Evolutionary conservation across 345 rosid genomes (phyloP).

Genomic region (Citrus medica): DNA sequence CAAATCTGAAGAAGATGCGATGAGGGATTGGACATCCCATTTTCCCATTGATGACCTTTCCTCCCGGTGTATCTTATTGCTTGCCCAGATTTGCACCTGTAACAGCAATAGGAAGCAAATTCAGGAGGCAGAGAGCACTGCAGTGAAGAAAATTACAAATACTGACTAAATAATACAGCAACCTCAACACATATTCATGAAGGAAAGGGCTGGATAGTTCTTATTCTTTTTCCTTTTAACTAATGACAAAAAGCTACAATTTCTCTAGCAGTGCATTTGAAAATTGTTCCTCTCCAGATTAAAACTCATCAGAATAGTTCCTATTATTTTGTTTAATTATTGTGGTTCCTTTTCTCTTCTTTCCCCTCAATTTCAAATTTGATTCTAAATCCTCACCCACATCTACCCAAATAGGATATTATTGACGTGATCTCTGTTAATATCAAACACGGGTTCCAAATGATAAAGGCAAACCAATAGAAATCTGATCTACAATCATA

Average conservation of each 20-base stretch:
- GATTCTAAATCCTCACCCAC: too few relatives aligned
- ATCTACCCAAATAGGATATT: too few relatives aligned
- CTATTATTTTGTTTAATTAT: too few relatives aligned
- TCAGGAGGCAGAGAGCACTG: background rate
- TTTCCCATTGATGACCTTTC: constrained; percentile 83
- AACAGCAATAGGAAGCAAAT: constrained; percentile 10
- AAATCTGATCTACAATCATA: background rate
- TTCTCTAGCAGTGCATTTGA: too few relatives aligned
- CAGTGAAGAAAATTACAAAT: background rate
- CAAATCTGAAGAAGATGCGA: constrained; percentile 61
- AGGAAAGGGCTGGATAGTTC: too few relatives aligned
- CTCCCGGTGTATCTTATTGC: constrained; percentile 78
- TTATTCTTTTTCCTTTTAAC: too few relatives aligned
- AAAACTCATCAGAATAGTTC: too few relatives aligned
- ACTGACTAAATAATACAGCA: background rate
- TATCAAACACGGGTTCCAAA: background rate
- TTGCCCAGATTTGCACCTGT: constrained; percentile 96
- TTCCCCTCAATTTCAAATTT: too few relatives aligned
- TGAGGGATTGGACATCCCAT: constrained; percentile 85
- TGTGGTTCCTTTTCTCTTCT: too few relatives aligned
- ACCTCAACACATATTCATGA: background rate
- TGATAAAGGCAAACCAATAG: background rate
- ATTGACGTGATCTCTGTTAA: background rate
- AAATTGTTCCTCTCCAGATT: too few relatives aligned
- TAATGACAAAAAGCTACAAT: too few relatives aligned